Conservation (phyloP, 306 rosid genomes). For the Myrica gale region DNA sequence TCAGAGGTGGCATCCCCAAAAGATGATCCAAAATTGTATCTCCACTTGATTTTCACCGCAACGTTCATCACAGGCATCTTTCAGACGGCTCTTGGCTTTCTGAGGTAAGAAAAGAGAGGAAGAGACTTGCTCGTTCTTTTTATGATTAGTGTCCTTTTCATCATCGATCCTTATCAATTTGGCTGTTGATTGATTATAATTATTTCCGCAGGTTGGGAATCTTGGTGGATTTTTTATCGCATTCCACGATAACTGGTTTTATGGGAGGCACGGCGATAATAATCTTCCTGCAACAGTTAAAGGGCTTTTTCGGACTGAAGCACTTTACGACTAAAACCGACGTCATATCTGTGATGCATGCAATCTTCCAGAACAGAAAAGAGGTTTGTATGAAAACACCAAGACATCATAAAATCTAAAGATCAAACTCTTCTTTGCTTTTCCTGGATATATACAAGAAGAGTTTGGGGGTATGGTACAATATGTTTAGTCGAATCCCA, state of each 20-base stretch:
- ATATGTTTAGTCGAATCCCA: background rate
- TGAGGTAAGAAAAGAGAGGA: slow-evolving; percentile 43
- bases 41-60: slow-evolving; percentile 65
- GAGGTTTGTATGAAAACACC: slow-evolving; percentile 44
- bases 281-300: slow-evolving; percentile 65
- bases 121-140: background rate
- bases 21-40: slow-evolving; percentile 39
- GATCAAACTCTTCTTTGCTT: background rate
- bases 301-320: slow-evolving; percentile 64
- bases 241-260: slow-evolving; percentile 82
- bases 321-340: slow-evolving; percentile 61
- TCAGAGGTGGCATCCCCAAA: slow-evolving; percentile 37
- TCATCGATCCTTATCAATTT: no score
- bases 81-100: slow-evolving; percentile 56
- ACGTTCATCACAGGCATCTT: slow-evolving; percentile 63
- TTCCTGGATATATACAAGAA: slow-evolving; percentile 4
- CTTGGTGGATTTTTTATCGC: slow-evolving; percentile 87
- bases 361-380: slow-evolving; percentile 30
- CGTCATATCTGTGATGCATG: slow-evolving; percentile 38
- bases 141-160: no score
- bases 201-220: slow-evolving; percentile 63
- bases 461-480: background rate
- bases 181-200: background rate
- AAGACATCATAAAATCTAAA: background rate
- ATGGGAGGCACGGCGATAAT: slow-evolving; percentile 83